Percentiles rank a stretch among this genome's conserved stretches.
These are phyloP conservation scores for Xylogone sp. DNA, from an alignment of 2,329 filamentous ascomycete species.

Conservation along the genomic window DNA sequence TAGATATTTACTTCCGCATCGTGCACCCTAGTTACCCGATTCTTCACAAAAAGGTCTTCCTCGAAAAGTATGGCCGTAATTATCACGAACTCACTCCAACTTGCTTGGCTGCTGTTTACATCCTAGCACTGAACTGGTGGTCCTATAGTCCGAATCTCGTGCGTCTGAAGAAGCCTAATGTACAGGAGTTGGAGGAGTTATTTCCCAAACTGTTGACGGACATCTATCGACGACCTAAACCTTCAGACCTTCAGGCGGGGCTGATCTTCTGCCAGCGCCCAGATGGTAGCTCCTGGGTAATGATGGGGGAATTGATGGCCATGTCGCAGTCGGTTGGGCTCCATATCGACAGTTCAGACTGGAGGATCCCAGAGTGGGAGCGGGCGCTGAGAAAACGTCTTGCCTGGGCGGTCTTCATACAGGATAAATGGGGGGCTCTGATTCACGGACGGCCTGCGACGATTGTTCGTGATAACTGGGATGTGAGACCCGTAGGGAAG, in stretches of 20 bases:
- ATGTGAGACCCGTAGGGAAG: constrained; percentile 39
- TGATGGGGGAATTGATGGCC: constrained; percentile 44
- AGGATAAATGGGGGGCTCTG: constrained; percentile 60
- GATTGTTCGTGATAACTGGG: constrained; percentile 51
- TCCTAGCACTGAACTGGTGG: constrained; percentile 59
- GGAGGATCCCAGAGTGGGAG: constrained; percentile 62
- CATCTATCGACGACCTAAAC: constrained; percentile 46
- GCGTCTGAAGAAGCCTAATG: constrained; percentile 38
- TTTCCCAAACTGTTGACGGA: constrained; percentile 41
- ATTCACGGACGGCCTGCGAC: constrained; percentile 56
- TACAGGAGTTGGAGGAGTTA: constrained; percentile 33
- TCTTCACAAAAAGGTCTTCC: constrained; percentile 56
- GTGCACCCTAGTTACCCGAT: constrained; percentile 47
- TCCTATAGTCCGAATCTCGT: constrained; percentile 52
- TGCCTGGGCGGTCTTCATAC: constrained; percentile 63
- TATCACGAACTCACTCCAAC: constrained; percentile 56
- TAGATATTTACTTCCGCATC: constrained; percentile 32
- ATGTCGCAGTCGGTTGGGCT: constrained; percentile 55
- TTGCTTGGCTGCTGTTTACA: constrained; percentile 56
- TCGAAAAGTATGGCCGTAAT: constrained; percentile 55
- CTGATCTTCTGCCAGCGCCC: constrained; percentile 45
- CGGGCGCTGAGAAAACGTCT: constrained; percentile 57
- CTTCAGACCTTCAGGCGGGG: constrained; percentile 52
- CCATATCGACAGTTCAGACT: constrained; percentile 57
- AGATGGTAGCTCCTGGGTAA: constrained; percentile 24